Conservation (phyloP, 768 basidiomycete genomes). For the Amanita polypyramis region DNA sequence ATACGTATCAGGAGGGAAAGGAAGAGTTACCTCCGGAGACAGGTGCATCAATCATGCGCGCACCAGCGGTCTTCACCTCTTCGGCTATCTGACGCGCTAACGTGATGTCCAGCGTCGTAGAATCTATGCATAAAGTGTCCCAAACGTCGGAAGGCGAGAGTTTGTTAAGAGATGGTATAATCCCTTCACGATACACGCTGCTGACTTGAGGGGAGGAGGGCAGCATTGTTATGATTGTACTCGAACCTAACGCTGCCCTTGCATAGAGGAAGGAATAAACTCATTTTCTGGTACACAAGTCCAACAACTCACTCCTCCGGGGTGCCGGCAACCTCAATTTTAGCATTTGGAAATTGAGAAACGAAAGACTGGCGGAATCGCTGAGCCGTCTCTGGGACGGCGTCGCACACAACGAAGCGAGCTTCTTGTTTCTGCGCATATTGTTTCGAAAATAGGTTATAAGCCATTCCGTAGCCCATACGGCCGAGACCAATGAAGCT, state of each 20-base stretch:
- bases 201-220: slow-evolving; percentile 86
- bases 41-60: slow-evolving; percentile 83
- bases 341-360: slow-evolving; percentile 46
- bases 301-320: slow-evolving; percentile 59
- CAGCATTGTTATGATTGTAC: slow-evolving; percentile 79
- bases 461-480: slow-evolving; percentile 84
- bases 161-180: slow-evolving; percentile 50
- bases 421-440: slow-evolving; percentile 39
- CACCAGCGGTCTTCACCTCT: slow-evolving; percentile 43
- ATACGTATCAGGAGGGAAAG: neutral
- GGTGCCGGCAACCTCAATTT: slow-evolving; percentile 44
- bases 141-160: slow-evolving; percentile 28
- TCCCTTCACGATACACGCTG: slow-evolving; percentile 60
- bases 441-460: slow-evolving; percentile 74
- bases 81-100: slow-evolving; percentile 58
- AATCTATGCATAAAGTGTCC: slow-evolving; percentile 71
- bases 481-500: slow-evolving; percentile 82
- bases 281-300: neutral
- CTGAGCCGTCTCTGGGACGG: slow-evolving; percentile 44
- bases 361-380: slow-evolving; percentile 48
- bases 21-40: slow-evolving; percentile 74
- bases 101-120: slow-evolving; percentile 80
- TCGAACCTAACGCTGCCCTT: slow-evolving; percentile 56
- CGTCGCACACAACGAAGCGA: slow-evolving; percentile 74
- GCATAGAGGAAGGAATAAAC: neutral